These are phyloP conservation scores for Pholiota adiposa DNA, from an alignment of 1,284 basidiomycete genomes.

Conservation along the genomic window DNA sequence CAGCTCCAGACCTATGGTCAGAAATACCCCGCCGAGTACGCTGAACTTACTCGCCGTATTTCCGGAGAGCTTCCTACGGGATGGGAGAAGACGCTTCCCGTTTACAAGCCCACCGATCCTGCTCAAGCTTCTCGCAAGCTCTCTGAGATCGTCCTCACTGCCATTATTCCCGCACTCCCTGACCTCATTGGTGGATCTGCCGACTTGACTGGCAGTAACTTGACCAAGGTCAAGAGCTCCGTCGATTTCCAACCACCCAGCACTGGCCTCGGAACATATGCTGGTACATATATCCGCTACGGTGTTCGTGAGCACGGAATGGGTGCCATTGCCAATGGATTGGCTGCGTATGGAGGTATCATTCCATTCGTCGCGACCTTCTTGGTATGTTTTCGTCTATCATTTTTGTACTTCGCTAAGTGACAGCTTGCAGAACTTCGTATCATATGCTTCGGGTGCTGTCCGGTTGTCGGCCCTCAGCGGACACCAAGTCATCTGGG, in stretches of 20 bases:
- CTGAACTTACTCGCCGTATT: conserved; percentile 87
- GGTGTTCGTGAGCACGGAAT: conserved; percentile 98
- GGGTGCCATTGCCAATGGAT: conserved; percentile 94
- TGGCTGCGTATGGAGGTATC: conserved; percentile 85
- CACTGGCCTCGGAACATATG: conserved; percentile 83
- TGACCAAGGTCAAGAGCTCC: conserved; percentile 83
- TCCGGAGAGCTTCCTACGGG: conserved; percentile 81
- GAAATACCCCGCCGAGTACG: conserved; percentile 84
- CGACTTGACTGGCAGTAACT: conserved; percentile 91
- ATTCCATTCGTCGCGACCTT: conserved; percentile 90
- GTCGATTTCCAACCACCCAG: conserved; percentile 93
- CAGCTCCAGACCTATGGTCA: conserved; percentile 74
- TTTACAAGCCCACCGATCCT: conserved; percentile 81
- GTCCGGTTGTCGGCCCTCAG: conserved; percentile 91
- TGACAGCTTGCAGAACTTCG: conserved; percentile 74
- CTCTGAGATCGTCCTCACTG: conserved; percentile 87
- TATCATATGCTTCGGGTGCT: conserved; percentile 92
- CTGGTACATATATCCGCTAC: conserved; percentile 92
- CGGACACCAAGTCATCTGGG: conserved; percentile 90
- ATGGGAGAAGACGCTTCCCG: conserved; percentile 88
- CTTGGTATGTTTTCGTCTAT: conserved; percentile 55
- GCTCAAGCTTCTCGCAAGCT: conserved; percentile 93
- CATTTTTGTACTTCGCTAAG: conserved; percentile 7
- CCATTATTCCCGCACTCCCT: conserved; percentile 76
- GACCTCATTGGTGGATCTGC: conserved; percentile 92